These are phyloP conservation scores for Oenanthe javanica DNA, from an alignment of 140 eudicot species.

Conservation along the genomic window DNA sequence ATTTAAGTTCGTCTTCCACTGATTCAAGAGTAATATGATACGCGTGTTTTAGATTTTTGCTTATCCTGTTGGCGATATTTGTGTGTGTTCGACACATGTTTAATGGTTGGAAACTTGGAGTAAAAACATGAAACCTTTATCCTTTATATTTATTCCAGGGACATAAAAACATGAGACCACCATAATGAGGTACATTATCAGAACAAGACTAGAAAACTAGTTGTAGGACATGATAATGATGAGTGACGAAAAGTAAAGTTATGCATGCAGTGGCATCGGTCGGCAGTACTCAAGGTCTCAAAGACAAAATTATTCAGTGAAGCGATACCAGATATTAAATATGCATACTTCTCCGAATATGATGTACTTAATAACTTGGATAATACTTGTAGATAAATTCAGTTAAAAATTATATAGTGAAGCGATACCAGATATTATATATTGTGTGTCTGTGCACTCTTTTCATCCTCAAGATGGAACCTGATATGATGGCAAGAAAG, in stretches of 20 bases:
- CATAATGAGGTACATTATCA: neutral
- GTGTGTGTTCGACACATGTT: neutral
- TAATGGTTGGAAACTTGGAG: neutral
- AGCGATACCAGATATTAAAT: neutral
- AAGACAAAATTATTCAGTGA: neutral
- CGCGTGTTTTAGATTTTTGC: neutral
- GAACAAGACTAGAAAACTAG: neutral
- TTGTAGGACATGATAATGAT: neutral
- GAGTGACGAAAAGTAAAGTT: conserved; percentile 1
- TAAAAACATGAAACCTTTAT: neutral
- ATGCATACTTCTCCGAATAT: neutral
- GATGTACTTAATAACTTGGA: neutral
- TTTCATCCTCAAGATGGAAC: conserved; percentile 21
- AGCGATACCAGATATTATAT: neutral
- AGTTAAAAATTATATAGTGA: too few relatives aligned
- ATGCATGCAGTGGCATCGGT: conserved; percentile 8
- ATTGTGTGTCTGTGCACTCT: conserved; percentile 19
- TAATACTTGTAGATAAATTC: neutral
- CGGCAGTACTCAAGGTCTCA: neutral
- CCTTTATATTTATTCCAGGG: neutral
- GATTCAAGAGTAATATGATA: neutral
- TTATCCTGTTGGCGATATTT: neutral
- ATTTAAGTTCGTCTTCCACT: neutral
- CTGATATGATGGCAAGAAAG: conserved; percentile 32
- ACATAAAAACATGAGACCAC: neutral